Base-by-base conservation (phyloP, 2,329 filamentous ascomycete genomes). In the Fusarium phyllophilum region DNA sequence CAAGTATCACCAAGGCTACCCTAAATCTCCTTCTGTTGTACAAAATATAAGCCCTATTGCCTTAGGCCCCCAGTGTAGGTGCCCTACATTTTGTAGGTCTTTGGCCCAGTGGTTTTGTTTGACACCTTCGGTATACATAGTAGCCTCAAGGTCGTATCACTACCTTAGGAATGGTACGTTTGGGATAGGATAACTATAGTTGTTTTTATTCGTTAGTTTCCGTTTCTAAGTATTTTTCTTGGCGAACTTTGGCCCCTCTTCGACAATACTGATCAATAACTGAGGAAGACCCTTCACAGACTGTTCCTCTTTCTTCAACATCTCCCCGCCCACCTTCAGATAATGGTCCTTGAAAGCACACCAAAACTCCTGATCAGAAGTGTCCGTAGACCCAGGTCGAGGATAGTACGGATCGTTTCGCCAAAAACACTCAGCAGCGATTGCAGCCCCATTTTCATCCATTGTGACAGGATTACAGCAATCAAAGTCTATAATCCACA, bases 341-440 rank as follows among this genome's bases (percentile, higher is more conserved):
- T 62, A 72, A 20, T 48, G 39, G 5, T 34, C n/a, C 9, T n/a
- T 56, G n/a, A 82, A 82, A 10, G 58, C 26, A 3, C 56, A 22
- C 79, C 79, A 81, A 1, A 80, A 70, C 2, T 26, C 14, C 13
- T 59, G 33, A 24, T 80, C 78, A 5, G 41, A 33, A 13, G 15
- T 2, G 2, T 60, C 52, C 46, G 3, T 68, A 70, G 38, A 52
- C 13, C 22, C 66, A 12, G 85, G 86, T 0, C 83, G 81, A 6
- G 86, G 87, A 71, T 83, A 89, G 63, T 83, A 90, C 0, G 86
- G 86, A 62, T 89, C 87, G 56, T 89, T 90, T 9, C 79, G 78
- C 74, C 81, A 84, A 55, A 88, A 89, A 0, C 83, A 83, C 4
- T 63, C 68, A 0, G 83, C 85, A 4, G 86, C 85, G 42, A 83